Conservation (phyloP, 306 rosid species). For the Crotalaria pallida region DNA sequence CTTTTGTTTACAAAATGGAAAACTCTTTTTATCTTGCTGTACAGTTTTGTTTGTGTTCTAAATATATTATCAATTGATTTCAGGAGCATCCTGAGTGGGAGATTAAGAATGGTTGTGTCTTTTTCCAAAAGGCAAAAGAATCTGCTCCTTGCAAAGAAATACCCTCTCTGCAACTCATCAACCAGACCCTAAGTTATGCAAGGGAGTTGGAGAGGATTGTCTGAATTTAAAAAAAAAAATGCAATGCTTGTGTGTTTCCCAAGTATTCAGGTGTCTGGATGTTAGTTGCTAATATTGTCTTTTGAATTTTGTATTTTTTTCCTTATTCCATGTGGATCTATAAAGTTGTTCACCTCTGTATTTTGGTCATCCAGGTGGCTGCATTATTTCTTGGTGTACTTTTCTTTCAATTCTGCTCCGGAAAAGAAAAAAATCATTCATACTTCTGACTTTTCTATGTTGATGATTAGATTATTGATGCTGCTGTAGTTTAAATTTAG, state of each 20-base stretch:
- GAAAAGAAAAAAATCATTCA: not conserved
- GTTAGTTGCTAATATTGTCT: slow-evolving; percentile 10
- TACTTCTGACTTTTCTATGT: not conserved
- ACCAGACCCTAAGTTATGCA: slow-evolving; percentile 96
- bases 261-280: slow-evolving; percentile 4
- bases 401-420: not conserved
- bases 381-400: not conserved
- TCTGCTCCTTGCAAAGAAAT: slow-evolving; percentile 96
- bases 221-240: slow-evolving; percentile 36
- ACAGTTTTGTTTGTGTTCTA: not conserved
- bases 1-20: not conserved
- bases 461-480: slow-evolving; percentile 13
- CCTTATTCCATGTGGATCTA: slow-evolving; percentile 11
- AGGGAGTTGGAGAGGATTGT: slow-evolving; percentile 99
- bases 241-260: slow-evolving; percentile 8
- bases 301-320: not conserved
- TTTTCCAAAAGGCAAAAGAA: slow-evolving; percentile 84
- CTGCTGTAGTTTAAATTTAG: not conserved
- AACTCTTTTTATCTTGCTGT: not conserved
- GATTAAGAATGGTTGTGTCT: slow-evolving; percentile 50
- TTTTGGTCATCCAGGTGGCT: slow-evolving; percentile 6
- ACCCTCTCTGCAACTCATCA: slow-evolving; percentile 93
- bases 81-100: slow-evolving; percentile 99
- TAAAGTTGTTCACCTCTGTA: slow-evolving; percentile 19
- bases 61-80: slow-evolving; percentile 3